A percentile compares a stretch with the other conserved stretches of the same genome.
phyloP scores from a whole-genome alignment of 192 early-diverging fungal species.

The Podila epicladia region DNA sequence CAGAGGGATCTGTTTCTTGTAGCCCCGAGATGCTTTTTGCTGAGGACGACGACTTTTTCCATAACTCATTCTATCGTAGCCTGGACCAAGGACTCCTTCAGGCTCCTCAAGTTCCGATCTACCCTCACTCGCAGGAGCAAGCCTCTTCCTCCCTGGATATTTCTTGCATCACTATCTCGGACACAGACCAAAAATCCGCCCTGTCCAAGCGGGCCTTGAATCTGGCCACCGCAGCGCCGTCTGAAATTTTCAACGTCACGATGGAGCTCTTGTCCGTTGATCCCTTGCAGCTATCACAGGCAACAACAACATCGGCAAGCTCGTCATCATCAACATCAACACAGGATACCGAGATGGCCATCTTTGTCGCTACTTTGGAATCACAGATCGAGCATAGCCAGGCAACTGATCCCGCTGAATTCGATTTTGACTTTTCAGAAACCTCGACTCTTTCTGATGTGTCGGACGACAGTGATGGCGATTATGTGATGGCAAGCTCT shows the following conservation, averaged over 20 bases:
- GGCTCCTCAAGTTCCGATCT: no score
- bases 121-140: no score
- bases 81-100: background rate
- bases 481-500: background rate
- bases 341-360: background rate
- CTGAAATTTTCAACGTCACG: constrained; percentile 24
- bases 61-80: constrained; percentile 23
- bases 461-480: background rate
- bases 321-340: background rate
- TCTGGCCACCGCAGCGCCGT: constrained; percentile 34
- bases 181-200: no score
- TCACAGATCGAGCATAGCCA: no score
- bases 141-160: background rate
- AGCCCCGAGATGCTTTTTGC: background rate
- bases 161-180: background rate
- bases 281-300: constrained; percentile 3
- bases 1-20: background rate
- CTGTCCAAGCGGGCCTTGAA: background rate
- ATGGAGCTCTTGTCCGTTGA: constrained; percentile 24
- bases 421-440: background rate
- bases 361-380: no score
- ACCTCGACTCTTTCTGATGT: background rate
- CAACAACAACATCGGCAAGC: background rate
- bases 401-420: no score
- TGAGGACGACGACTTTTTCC: constrained; percentile 13